Conservation (phyloP, 2,329 filamentous ascomycete species). For the Aspergillus sclerotialis region DNA sequence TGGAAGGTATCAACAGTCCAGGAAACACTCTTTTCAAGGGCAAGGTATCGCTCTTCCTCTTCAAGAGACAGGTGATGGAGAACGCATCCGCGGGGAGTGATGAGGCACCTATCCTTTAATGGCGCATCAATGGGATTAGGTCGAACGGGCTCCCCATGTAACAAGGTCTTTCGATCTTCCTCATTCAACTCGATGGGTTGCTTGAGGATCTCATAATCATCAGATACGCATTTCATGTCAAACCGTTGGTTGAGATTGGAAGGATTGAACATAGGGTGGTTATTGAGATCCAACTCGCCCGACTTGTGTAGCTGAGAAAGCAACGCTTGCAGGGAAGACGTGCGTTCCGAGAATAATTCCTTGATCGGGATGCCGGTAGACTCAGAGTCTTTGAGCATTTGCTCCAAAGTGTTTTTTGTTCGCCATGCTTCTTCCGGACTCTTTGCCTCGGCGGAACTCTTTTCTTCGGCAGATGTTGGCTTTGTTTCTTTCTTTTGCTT, state of each 20-base stretch:
- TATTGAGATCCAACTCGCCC: constrained; percentile 30
- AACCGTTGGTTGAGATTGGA: constrained; percentile 33
- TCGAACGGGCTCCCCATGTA: constrained; percentile 36
- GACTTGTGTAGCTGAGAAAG: constrained; percentile 33
- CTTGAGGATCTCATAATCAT: constrained; percentile 34
- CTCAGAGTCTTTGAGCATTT: constrained; percentile 33
- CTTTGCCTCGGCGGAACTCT: constrained; percentile 13
- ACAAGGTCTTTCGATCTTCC: constrained; percentile 35
- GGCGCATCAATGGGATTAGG: constrained; percentile 27
- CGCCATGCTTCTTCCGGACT: constrained; percentile 26
- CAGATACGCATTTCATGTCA: constrained; percentile 35
- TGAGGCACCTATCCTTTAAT: constrained; percentile 37
- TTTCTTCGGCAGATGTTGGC: constrained; percentile 13
- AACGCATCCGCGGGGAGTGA: constrained; percentile 39
- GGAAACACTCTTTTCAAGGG: constrained; percentile 34
- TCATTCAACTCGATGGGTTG: constrained; percentile 34
- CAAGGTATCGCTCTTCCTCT: constrained; percentile 40
- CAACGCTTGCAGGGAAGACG: constrained; percentile 29
- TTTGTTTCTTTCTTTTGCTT: constrained; percentile 15
- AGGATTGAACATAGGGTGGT: constrained; percentile 34
- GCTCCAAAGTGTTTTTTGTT: constrained; percentile 33
- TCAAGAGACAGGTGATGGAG: constrained; percentile 38
- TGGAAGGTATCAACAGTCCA: constrained; percentile 26
- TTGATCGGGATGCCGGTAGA: constrained; percentile 27
- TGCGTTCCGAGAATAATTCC: constrained; percentile 35